These are phyloP conservation scores for Forsythia viridissima DNA, from an alignment of 257 asterid species.

Conservation along the genomic window DNA sequence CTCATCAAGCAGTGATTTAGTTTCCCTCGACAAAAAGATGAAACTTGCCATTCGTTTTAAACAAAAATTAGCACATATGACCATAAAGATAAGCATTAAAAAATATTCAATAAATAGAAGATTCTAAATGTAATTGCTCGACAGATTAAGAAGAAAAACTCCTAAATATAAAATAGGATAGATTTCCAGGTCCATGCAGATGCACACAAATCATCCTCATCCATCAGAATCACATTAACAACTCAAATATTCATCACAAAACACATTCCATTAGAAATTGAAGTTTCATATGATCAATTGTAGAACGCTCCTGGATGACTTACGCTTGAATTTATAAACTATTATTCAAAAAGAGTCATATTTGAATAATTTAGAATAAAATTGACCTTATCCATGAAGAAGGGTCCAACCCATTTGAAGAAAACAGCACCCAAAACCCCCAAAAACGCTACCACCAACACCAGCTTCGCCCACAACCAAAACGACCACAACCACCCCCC, in stretches of 20 bases:
- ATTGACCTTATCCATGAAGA: constrained; percentile 88
- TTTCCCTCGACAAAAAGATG: not conserved
- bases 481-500: constrained; percentile 61
- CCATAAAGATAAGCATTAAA: not conserved
- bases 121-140: not conserved
- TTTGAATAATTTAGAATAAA: not conserved
- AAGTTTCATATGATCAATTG: not conserved
- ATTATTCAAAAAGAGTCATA: not conserved
- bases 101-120: not conserved
- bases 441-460: constrained; percentile 49
- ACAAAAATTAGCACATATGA: not conserved
- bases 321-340: not conserved
- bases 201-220: not conserved
- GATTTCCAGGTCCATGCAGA: not conserved
- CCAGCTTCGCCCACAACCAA: constrained; percentile 97
- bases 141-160: not conserved
- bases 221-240: not conserved
- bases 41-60: not conserved
- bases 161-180: not conserved
- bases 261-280: not conserved
- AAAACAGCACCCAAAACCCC: constrained; percentile 75
- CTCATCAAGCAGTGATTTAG: not conserved
- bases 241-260: not conserved
- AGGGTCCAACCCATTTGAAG: constrained; percentile 93
- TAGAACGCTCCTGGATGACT: not conserved